A percentile compares a stretch with the other conserved stretches of the same genome.
Evolutionary conservation across 2,329 filamentous ascomycete genomes (phyloP).

Genomic region (Chaetomiaceae sp.): DNA sequence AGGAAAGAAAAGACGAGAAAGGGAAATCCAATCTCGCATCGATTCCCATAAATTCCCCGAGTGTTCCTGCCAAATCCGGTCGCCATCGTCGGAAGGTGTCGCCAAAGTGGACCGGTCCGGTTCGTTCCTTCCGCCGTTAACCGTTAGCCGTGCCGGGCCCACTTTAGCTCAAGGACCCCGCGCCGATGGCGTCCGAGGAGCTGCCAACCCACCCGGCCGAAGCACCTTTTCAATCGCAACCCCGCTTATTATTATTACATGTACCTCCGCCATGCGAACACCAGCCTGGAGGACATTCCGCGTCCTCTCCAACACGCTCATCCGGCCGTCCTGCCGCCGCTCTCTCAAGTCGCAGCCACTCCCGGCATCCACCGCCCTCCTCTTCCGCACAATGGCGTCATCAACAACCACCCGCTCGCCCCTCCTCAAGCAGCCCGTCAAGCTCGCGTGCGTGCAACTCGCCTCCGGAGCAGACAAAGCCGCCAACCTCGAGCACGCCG

Average conservation of each 20-base stretch:
- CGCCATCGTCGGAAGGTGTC: too few species aligned
- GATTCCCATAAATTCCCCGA: neutral
- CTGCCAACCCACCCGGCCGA: neutral
- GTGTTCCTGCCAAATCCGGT: constrained; percentile 2
- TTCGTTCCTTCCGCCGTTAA: constrained; percentile 8
- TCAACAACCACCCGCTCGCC: constrained; percentile 26
- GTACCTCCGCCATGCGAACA: constrained; percentile 17
- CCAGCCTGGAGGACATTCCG: constrained; percentile 20
- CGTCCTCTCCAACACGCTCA: constrained; percentile 10
- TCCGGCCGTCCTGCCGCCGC: constrained; percentile 1
- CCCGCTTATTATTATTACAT: too few species aligned
- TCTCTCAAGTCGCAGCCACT: constrained; percentile 3
- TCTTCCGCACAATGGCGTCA: constrained; percentile 33
- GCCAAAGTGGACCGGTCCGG: neutral
- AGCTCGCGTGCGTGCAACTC: constrained; percentile 77
- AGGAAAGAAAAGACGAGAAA: too few species aligned
- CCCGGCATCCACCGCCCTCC: constrained; percentile 10
- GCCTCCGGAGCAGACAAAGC: constrained; percentile 78
- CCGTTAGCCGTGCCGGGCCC: constrained; percentile 5
- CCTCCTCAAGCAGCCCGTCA: constrained; percentile 70
- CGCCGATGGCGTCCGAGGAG: constrained; percentile 14
- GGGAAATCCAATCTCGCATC: too few species aligned
- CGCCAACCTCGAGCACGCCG: constrained; percentile 76
- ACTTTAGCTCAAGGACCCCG: constrained; percentile 11
- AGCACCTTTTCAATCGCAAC: neutral